Evolutionary conservation across 371 early-diverging fungal genomes (phyloP).

Genomic region (Syncephalastrum monosporum): DNA sequence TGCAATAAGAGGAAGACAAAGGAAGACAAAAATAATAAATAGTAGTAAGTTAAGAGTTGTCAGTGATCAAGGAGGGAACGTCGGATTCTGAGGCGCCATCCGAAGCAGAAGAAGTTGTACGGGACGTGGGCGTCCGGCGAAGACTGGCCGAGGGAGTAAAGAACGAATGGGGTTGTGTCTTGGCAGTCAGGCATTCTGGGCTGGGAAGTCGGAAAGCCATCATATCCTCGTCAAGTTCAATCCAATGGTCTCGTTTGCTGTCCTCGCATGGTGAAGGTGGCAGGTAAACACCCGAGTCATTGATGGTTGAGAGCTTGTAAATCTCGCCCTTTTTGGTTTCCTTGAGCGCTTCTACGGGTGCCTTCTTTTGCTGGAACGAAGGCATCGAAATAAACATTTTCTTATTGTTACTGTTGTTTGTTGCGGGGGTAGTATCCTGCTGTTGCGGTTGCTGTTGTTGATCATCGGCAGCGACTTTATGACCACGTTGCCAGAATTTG

Average conservation of each 20-base stretch:
- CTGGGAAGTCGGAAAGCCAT: constrained; percentile 34
- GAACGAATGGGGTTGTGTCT: constrained; percentile 12
- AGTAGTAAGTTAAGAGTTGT: constrained; percentile 4
- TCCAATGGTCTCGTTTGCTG: constrained; percentile 29
- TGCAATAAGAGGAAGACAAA: too few relatives aligned
- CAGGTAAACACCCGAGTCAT: constrained; percentile 37
- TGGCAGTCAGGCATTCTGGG: constrained; percentile 31
- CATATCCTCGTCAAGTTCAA: constrained; percentile 20
- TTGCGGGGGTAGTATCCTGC: neutral
- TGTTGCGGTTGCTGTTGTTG: constrained; percentile 8
- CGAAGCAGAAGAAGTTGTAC: neutral
- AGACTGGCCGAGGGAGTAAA: constrained; percentile 31
- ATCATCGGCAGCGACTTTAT: constrained; percentile 6
- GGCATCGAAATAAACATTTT: neutral
- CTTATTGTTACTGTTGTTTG: neutral
- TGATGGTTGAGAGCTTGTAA: constrained; percentile 43
- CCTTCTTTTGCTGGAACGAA: constrained; percentile 1
- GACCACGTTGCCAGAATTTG: constrained; percentile 16
- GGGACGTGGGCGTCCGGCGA: neutral
- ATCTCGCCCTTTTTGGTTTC: constrained; percentile 28
- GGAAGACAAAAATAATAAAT: too few relatives aligned
- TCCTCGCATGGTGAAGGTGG: constrained; percentile 38
- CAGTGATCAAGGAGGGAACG: constrained; percentile 17
- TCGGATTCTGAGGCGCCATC: constrained; percentile 11
- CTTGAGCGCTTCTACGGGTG: constrained; percentile 19